Percentiles rank a stretch among this genome's conserved stretches.
Conservation (phyloP, 108 stramenopile genomes). For the Cyclostephanos tholiformis region DNA sequence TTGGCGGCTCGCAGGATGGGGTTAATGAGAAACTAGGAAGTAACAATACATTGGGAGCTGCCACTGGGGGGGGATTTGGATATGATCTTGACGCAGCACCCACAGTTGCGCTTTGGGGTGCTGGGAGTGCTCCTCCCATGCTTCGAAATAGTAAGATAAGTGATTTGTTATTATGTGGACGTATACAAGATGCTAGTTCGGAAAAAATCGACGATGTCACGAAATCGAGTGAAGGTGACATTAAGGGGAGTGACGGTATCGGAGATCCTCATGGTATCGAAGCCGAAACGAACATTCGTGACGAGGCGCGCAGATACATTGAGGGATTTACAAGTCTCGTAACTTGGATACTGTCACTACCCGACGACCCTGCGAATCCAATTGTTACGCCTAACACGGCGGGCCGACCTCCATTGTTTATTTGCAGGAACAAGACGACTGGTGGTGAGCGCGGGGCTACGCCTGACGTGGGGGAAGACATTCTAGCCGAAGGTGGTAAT, state of each 20-base stretch:
- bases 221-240: background rate
- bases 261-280: slow-evolving; percentile 12
- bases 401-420: background rate
- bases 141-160: slow-evolving; percentile 12
- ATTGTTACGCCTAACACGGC: slow-evolving; percentile 37
- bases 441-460: background rate
- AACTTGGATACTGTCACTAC: slow-evolving; percentile 82
- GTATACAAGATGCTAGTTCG: background rate
- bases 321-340: slow-evolving; percentile 77
- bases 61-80: slow-evolving; percentile 79
- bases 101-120: slow-evolving; percentile 77
- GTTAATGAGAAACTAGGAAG: background rate
- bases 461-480: background rate
- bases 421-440: background rate
- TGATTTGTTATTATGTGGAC: slow-evolving; percentile 4
- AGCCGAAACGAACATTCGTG: slow-evolving; percentile 18
- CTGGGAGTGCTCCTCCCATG: slow-evolving; percentile 46
- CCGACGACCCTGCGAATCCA: slow-evolving; percentile 75
- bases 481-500: slow-evolving; percentile 3
- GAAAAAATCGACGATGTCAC: background rate
- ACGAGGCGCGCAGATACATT: slow-evolving; percentile 78
- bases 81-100: slow-evolving; percentile 84
- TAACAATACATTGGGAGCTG: slow-evolving; percentile 35
- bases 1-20: background rate
- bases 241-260: background rate